Evolutionary conservation across 2,329 filamentous ascomycete species (phyloP), one percentile per base, ranked within the genome.

Genomic region (Trichoderma koningii): DNA sequence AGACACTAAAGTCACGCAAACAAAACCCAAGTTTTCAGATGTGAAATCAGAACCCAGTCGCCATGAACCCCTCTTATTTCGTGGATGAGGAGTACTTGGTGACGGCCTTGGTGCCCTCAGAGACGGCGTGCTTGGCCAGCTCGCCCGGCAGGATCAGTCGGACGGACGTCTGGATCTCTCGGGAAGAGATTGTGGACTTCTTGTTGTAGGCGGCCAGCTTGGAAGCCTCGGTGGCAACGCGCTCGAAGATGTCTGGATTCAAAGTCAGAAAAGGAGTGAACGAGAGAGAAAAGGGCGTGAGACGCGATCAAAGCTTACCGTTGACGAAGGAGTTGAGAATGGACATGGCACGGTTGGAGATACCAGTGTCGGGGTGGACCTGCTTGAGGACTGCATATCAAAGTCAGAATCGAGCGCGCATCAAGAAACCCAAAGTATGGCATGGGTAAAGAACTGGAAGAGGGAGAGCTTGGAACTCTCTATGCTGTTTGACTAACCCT

Each of bases 151-250:
- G 90, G 82, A 99, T 99, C 69, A 99, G 89, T 72, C 95, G 91
- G 74, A 99, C 95, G 73, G 95, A 97, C 74, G 95, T 99, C 87
- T 99, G 95, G 78, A 99, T 99, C 85, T 99, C 95, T 77, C 95
- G 91, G 72, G 95, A 98, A 63, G 94, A 98, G 83, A 99, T 99
- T 79, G 95, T 99, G 59, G 94, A 98, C 88, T 99, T 99, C 91
- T 98, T 99, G 90, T 99, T 99, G 87, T 99, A 99, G 70, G 95
- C 95, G 73, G 95, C 95, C 68, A 99, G 90, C 90, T 99, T 99
- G 79, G 92, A 97, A 60, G 95, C 95, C 83, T 99, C 95, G 66
- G 95, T 97, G 71, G 95, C 95, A 73, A 99, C 94, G 74, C 95
- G 93, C 89, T 99, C 95, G 80, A 99, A 99, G 80, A 99, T 99